Evolutionary conservation across 2,329 filamentous ascomycete species (phyloP).

Genomic region (Talaromyces amestolkiae): DNA sequence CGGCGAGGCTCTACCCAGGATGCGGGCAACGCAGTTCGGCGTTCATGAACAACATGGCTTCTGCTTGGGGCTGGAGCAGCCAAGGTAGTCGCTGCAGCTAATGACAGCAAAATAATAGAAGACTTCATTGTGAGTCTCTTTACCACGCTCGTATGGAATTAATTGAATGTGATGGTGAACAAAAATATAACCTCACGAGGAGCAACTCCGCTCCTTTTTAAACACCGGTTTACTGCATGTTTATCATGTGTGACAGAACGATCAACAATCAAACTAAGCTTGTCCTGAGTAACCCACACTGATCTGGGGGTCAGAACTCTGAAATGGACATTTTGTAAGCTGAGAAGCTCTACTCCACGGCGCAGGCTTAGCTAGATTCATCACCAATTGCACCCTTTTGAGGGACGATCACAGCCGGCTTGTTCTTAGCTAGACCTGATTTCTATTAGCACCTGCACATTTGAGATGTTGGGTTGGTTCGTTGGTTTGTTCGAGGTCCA

Average conservation of each 20-base stretch:
- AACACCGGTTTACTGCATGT: background rate
- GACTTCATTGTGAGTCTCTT: constrained; percentile 24
- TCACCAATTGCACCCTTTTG: constrained; percentile 1
- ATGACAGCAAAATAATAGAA: constrained; percentile 26
- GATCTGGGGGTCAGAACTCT: background rate
- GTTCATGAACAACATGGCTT: constrained; percentile 32
- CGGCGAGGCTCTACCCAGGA: constrained; percentile 30
- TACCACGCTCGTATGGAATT: background rate
- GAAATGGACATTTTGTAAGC: background rate
- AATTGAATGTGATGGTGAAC: background rate
- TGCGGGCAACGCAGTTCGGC: constrained; percentile 28
- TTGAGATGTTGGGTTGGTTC: background rate
- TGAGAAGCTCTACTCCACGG: background rate
- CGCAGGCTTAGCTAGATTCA: background rate
- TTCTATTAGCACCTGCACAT: background rate
- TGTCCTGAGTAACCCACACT: background rate
- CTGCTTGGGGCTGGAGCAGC: constrained; percentile 26
- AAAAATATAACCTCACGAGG: background rate
- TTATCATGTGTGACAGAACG: background rate
- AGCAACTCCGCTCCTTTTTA: background rate
- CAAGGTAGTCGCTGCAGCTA: constrained; percentile 21
- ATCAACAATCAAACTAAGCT: background rate
- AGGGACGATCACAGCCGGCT: background rate
- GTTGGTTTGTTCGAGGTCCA: background rate
- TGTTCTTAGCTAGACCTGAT: background rate